Base-by-base conservation (phyloP, 805 yeast genomes). In the Candida namnaoensis region DNA sequence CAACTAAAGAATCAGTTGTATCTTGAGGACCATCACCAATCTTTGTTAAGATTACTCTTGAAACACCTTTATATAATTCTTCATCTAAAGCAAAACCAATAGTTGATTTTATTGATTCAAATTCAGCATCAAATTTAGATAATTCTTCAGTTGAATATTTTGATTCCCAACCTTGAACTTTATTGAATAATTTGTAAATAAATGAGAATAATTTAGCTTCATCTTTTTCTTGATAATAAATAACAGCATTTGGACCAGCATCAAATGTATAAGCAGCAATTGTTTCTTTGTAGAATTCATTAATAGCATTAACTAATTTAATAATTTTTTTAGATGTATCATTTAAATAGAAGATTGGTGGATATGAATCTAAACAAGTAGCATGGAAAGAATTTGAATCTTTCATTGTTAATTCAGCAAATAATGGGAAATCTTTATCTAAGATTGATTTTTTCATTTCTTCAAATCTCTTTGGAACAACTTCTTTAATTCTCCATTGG, bases 181-280 rank as follows among this genome's bases (percentile, higher is more conserved):
- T 54, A 38, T 64, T 62, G 55, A 88, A 80, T 48, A 76, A 71
- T 43, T 71, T 67, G 61, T 80, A 68, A 44, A 93, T 65, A 49
- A 86, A 70, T 4, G 88, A 81, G 51, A 91, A 72, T 7, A 93
- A 80, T 47, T 68, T 71, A n/a, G 65, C 52, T 64, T 88, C 96
- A 63, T 91, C 76, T 54, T 79, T 70, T 49, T 74, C 74, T 58
- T 82, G 79, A 60, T 93, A 93, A 67, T 93, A 93, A 46, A 93
- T 75, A 37, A 93, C 99, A 19, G 97, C 96, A 65, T 93, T 93
- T 64, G 99, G 99, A 58, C 99, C 99, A 30, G 99, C 99, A 63
- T 93, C 99, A 57, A 84, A 93, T 2, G 99, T 93, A 64, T 93
- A 93, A 34, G 98, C 98, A 11, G 96, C 99, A 42, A 91, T 72